These are phyloP conservation scores for Myxozyma monticola DNA, from an alignment of 805 yeast species.

Conservation along the genomic window DNA sequence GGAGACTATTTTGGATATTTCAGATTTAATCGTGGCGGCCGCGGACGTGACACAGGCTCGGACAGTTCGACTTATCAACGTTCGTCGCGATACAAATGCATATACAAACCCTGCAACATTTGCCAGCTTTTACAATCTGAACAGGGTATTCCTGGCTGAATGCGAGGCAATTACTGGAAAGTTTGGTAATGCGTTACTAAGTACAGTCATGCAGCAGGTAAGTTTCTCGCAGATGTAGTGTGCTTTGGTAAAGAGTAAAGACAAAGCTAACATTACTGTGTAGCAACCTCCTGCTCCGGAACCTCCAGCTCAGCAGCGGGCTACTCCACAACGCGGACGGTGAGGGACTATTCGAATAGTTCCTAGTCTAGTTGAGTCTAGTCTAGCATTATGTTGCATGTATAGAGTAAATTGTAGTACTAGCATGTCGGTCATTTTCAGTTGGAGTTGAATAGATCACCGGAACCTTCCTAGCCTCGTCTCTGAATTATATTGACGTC, in stretches of 20 bases:
- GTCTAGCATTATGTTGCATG: too few relatives aligned
- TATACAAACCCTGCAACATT: conserved; percentile 60
- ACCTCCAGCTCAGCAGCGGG: neutral
- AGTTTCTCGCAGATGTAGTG: too few relatives aligned
- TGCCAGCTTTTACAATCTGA: conserved; percentile 62
- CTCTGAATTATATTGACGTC: too few relatives aligned
- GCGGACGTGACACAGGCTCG: conserved; percentile 73
- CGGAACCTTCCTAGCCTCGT: too few relatives aligned
- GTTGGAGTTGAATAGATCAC: too few relatives aligned
- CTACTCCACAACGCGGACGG: too few relatives aligned
- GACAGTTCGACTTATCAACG: conserved; percentile 72
- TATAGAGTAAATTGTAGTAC: too few relatives aligned
- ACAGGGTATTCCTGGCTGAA: conserved; percentile 70
- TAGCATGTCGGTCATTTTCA: too few relatives aligned
- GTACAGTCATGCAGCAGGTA: conserved; percentile 46
- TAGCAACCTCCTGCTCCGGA: neutral
- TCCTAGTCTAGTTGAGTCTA: too few relatives aligned
- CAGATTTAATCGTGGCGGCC: conserved; percentile 44
- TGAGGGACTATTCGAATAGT: too few relatives aligned
- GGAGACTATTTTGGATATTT: conserved; percentile 42
- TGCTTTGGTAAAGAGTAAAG: neutral
- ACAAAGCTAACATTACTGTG: neutral
- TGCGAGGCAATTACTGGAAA: conserved; percentile 81
- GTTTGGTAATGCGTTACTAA: conserved; percentile 60
- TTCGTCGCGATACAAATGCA: conserved; percentile 70